Evolutionary conservation across 345 rosid genomes (phyloP).

Genomic region (Erysimum cheiranthoides): DNA sequence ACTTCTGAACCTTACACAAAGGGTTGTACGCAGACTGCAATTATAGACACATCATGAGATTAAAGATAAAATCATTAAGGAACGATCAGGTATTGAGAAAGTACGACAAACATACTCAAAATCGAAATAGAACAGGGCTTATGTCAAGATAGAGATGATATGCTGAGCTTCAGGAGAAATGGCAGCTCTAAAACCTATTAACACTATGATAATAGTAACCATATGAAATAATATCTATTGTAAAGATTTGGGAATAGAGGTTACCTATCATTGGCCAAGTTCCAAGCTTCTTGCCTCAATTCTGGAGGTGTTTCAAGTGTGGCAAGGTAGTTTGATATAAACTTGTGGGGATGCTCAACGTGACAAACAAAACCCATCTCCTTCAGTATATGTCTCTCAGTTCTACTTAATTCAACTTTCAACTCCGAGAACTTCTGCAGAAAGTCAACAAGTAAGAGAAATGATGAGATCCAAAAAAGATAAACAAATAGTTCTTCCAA

Average conservation of each 20-base stretch:
- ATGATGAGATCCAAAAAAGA: conserved; percentile 7
- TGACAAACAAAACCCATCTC: conserved; percentile 99
- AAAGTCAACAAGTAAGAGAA: conserved; percentile 15
- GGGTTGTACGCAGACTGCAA: conserved; percentile 73
- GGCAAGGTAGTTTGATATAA: conserved; percentile 88
- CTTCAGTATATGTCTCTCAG: conserved; percentile 88
- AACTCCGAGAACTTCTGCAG: conserved; percentile 71
- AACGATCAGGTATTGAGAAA: not conserved
- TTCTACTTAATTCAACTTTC: conserved; percentile 85
- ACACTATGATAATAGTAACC: not conserved
- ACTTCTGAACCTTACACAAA: conserved; percentile 89
- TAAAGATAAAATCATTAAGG: not conserved
- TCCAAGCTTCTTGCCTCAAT: conserved; percentile 91
- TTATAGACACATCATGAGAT: conserved; percentile 28
- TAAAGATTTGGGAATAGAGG: not conserved
- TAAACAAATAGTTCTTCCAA: not conserved
- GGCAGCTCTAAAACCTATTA: not conserved
- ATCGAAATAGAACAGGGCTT: not conserved
- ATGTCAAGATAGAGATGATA: not conserved
- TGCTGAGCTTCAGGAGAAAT: conserved; percentile 3
- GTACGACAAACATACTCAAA: not conserved
- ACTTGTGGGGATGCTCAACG: conserved; percentile 96
- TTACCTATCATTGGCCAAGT: conserved; percentile 93
- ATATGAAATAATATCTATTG: not conserved
- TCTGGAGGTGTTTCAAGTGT: conserved; percentile 80